Evolutionary conservation across 495 filamentous ascomycete species (phyloP).

Genomic region (Geopyxis carbonaria): DNA sequence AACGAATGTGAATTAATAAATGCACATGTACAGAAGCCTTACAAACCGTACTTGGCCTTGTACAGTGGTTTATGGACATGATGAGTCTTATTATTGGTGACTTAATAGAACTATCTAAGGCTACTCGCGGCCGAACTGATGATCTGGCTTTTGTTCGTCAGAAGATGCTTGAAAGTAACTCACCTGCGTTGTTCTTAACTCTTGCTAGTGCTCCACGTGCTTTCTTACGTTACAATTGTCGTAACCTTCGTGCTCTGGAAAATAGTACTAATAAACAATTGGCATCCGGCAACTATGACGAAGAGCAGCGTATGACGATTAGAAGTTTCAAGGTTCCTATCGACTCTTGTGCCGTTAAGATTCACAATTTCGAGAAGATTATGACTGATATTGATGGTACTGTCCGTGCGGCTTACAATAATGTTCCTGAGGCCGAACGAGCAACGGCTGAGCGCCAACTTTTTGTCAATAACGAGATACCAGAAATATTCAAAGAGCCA

Average conservation of each 20-base stretch:
- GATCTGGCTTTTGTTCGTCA: slow-evolving; percentile 22
- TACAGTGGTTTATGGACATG: slow-evolving; percentile 27
- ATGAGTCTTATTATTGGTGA: slow-evolving; percentile 25
- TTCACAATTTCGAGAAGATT: slow-evolving; percentile 25
- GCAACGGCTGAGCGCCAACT: slow-evolving; percentile 22
- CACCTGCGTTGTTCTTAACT: slow-evolving; percentile 24
- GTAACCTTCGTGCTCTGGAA: slow-evolving; percentile 20
- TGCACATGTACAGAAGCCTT: slow-evolving; percentile 17
- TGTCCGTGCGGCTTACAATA: slow-evolving; percentile 22
- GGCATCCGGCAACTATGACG: slow-evolving; percentile 2
- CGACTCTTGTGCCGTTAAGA: slow-evolving; percentile 23
- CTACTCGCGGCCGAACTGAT: slow-evolving; percentile 10
- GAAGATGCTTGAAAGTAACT: slow-evolving; percentile 23
- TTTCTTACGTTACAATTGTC: slow-evolving; percentile 24
- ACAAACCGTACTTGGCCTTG: slow-evolving; percentile 20
- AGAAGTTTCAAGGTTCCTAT: slow-evolving; percentile 22
- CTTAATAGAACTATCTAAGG: slow-evolving; percentile 23
- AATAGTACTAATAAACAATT: slow-evolving; percentile 14
- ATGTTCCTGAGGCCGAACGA: slow-evolving; percentile 21
- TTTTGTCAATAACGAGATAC: slow-evolving; percentile 26
- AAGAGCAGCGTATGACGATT: slow-evolving; percentile 21
- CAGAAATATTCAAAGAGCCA: slow-evolving; percentile 14
- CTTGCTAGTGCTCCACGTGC: slow-evolving; percentile 23
- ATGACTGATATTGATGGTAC: slow-evolving; percentile 25
- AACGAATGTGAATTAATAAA: too few species aligned